phyloP scores from a whole-genome alignment of 2,329 filamentous ascomycete species.

The Simplicillium sp. region DNA sequence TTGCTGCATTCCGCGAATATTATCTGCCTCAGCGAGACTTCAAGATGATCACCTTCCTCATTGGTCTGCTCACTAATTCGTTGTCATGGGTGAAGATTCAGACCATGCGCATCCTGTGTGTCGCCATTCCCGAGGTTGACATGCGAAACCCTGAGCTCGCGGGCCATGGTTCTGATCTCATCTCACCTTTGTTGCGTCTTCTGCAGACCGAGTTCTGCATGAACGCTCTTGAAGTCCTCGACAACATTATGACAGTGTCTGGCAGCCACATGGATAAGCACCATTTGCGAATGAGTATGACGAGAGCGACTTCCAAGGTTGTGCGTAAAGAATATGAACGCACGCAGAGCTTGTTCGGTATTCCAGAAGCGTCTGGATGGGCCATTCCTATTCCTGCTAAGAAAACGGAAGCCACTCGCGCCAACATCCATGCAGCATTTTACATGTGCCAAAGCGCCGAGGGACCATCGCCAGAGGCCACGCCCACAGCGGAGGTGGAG shows the following conservation, averaged over 20 bases:
- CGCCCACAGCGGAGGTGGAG: conserved; percentile 76
- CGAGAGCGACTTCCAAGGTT: conserved; percentile 71
- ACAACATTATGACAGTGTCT: conserved; percentile 92
- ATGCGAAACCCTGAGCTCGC: conserved; percentile 88
- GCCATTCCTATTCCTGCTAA: conserved; percentile 87
- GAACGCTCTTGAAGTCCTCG: conserved; percentile 81
- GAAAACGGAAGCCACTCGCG: conserved; percentile 75
- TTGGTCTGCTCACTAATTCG: conserved; percentile 84
- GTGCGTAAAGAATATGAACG: conserved; percentile 92
- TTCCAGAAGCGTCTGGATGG: conserved; percentile 93
- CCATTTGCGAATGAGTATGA: conserved; percentile 97
- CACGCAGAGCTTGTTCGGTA: conserved; percentile 90
- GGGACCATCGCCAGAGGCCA: conserved; percentile 46
- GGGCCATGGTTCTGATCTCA: conserved; percentile 84
- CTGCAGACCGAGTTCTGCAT: conserved; percentile 91
- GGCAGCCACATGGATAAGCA: conserved; percentile 88
- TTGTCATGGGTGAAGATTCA: conserved; percentile 85
- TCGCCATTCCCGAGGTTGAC: conserved; percentile 80
- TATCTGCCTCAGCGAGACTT: conserved; percentile 82
- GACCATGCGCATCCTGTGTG: conserved; percentile 81
- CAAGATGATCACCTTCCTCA: conserved; percentile 76
- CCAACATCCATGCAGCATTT: conserved; percentile 92
- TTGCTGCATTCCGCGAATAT: conserved; percentile 63
- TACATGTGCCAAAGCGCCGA: conserved; percentile 77
- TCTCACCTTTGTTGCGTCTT: conserved; percentile 81